Conservation (phyloP, 768 basidiomycete genomes). For the Mycena venus region DNA sequence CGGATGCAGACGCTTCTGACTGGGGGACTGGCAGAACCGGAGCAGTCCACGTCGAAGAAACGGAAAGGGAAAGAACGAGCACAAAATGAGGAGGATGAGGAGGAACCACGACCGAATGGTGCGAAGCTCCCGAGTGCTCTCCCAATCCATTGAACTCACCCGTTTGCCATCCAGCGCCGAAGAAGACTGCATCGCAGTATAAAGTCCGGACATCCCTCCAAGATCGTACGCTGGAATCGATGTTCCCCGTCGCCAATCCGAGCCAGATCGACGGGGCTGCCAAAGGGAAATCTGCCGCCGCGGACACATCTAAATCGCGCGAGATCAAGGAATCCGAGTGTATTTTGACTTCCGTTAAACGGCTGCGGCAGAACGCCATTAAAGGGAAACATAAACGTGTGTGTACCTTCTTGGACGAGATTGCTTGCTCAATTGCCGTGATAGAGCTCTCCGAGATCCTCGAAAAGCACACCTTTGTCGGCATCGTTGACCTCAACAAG, state of each 20-base stretch:
- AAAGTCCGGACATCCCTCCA: slow-evolving; percentile 92
- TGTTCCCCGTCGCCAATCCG: slow-evolving; percentile 83
- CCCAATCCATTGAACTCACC: not conserved
- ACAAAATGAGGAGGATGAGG: slow-evolving; percentile 38
- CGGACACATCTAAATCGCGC: slow-evolving; percentile 47
- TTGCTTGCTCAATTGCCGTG: not conserved
- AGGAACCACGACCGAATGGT: slow-evolving; percentile 27
- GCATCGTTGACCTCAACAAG: slow-evolving; percentile 83
- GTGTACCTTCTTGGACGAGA: slow-evolving; percentile 2
- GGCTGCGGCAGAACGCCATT: slow-evolving; percentile 69
- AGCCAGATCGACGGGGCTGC: slow-evolving; percentile 51
- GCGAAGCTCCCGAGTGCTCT: not conserved
- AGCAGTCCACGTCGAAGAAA: slow-evolving; percentile 47
- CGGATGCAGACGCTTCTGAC: slow-evolving; percentile 69
- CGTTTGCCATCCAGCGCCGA: slow-evolving; percentile 42
- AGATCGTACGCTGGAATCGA: slow-evolving; percentile 94
- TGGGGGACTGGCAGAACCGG: slow-evolving; percentile 58
- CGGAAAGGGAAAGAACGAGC: slow-evolving; percentile 57
- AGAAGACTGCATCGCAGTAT: slow-evolving; percentile 81
- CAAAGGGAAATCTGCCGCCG: slow-evolving; percentile 30
- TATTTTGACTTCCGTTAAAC: slow-evolving; percentile 79
- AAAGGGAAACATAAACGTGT: slow-evolving; percentile 80
- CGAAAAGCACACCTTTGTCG: slow-evolving; percentile 91
- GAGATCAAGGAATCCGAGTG: slow-evolving; percentile 85
- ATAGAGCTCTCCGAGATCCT: slow-evolving; percentile 87